These are phyloP conservation scores for Agrocybe chaxingu DNA, from an alignment of 768 basidiomycete genomes.

Conservation along the genomic window DNA sequence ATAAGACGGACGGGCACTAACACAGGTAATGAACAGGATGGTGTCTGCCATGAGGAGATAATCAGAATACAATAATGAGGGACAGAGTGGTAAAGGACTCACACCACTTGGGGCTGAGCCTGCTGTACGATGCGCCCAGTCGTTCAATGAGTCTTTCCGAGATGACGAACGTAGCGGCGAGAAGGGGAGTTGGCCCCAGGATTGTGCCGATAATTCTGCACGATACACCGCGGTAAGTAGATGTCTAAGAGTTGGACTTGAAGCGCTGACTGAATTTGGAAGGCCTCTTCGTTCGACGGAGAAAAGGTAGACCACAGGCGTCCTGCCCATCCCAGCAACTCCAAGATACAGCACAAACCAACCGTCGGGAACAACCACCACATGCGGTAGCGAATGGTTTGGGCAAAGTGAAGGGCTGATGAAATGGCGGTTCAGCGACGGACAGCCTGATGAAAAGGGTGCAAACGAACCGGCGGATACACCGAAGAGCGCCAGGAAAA, in stretches of 20 bases:
- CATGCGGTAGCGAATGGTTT: conserved; percentile 39
- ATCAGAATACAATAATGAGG: not conserved
- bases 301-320: conserved; percentile 46
- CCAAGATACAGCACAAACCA: conserved; percentile 42
- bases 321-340: conserved; percentile 54
- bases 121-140: conserved; percentile 48
- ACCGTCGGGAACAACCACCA: conserved; percentile 56
- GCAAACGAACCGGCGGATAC: conserved; percentile 34
- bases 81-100: conserved; percentile 10
- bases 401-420: conserved; percentile 43
- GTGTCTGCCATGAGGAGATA: conserved; percentile 24
- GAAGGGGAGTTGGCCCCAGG: conserved; percentile 52
- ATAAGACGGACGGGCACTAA: conserved; percentile 13
- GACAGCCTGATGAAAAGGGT: not conserved
- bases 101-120: conserved; percentile 41
- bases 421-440: not conserved
- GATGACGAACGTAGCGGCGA: conserved; percentile 57
- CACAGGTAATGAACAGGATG: conserved; percentile 34
- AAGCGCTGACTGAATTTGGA: conserved; percentile 38
- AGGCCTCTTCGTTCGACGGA: conserved; percentile 22
- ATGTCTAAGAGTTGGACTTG: not conserved
- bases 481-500: conserved; percentile 31
- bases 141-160: conserved; percentile 41
- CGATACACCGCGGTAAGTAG: not conserved
- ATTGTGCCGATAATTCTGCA: conserved; percentile 41